These are phyloP conservation scores for Urtica urens DNA, from an alignment of 306 rosid species.

Conservation along the genomic window DNA sequence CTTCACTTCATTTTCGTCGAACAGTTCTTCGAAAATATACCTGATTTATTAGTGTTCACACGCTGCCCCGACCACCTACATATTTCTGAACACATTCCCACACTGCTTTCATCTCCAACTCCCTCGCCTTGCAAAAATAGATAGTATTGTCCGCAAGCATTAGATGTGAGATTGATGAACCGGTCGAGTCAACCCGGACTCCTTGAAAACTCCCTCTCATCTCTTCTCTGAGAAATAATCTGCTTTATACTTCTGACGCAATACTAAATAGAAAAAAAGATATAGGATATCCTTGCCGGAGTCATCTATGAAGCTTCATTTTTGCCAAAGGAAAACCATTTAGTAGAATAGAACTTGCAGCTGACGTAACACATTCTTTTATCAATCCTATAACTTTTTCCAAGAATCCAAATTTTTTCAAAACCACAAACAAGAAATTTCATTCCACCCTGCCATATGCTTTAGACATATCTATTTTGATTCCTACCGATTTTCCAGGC, in stretches of 20 bases:
- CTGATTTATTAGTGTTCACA: too few species aligned
- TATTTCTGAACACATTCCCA: too few species aligned
- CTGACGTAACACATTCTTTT: neutral
- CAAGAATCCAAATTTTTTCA: too few species aligned
- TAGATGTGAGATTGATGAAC: neutral
- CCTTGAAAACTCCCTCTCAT: neutral
- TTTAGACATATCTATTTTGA: neutral
- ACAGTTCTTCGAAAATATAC: too few species aligned
- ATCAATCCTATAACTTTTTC: neutral
- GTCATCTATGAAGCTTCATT: neutral
- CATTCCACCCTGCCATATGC: neutral
- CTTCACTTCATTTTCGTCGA: too few species aligned
- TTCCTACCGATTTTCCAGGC: neutral
- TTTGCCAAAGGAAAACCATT: neutral
- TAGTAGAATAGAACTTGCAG: neutral
- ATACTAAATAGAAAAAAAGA: neutral
- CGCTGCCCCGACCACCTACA: too few species aligned
- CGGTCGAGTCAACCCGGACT: neutral
- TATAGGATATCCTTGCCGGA: neutral
- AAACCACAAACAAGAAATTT: too few species aligned
- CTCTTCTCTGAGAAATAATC: neutral
- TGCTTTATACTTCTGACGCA: neutral
- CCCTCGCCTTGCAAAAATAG: neutral
- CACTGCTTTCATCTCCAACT: too few species aligned
- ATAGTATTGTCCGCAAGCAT: neutral